These are phyloP conservation scores for Chalciporus pseudorubinellus DNA, from an alignment of 768 basidiomycete species.

Conservation along the genomic window DNA sequence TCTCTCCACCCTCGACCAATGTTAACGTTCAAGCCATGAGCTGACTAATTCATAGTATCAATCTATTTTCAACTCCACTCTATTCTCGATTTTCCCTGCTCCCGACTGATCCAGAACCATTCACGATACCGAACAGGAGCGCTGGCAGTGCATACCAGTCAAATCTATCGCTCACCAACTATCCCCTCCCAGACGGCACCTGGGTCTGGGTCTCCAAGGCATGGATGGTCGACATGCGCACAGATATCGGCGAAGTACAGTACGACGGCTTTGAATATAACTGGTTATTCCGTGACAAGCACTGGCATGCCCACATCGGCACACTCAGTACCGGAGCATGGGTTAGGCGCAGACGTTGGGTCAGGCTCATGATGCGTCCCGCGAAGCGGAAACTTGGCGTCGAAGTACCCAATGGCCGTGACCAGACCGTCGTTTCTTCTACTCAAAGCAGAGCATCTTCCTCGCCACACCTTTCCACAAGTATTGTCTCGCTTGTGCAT, in stretches of 20 bases:
- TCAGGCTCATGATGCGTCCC: slow-evolving; percentile 80
- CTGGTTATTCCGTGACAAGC: slow-evolving; percentile 62
- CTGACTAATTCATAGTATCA: slow-evolving; percentile 42
- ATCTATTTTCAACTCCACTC: slow-evolving; percentile 67
- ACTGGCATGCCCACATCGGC: slow-evolving; percentile 68
- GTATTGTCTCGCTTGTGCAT: slow-evolving; percentile 29
- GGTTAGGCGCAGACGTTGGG: slow-evolving; percentile 80
- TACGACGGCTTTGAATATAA: slow-evolving; percentile 88
- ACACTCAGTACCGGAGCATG: slow-evolving; percentile 61
- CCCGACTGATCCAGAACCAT: slow-evolving; percentile 70
- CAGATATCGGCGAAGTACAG: slow-evolving; percentile 69
- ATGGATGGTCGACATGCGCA: slow-evolving; percentile 91
- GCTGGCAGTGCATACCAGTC: slow-evolving; percentile 46
- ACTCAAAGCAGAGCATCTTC: slow-evolving; percentile 12
- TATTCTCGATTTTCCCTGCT: slow-evolving; percentile 71
- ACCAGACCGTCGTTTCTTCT: not conserved
- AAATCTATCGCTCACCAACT: slow-evolving; percentile 55
- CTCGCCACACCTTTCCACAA: slow-evolving; percentile 20
- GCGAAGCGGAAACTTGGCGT: slow-evolving; percentile 27
- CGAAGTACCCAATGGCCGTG: not conserved
- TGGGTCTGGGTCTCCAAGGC: slow-evolving; percentile 79
- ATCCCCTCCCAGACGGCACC: slow-evolving; percentile 73
- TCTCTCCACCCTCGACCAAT: not conserved
- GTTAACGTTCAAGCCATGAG: not conserved
- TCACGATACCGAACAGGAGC: slow-evolving; percentile 54